Evolutionary conservation across 345 rosid genomes (phyloP), one percentile per base, ranked within the genome.

Genomic region (Fremontodendron californicum): DNA sequence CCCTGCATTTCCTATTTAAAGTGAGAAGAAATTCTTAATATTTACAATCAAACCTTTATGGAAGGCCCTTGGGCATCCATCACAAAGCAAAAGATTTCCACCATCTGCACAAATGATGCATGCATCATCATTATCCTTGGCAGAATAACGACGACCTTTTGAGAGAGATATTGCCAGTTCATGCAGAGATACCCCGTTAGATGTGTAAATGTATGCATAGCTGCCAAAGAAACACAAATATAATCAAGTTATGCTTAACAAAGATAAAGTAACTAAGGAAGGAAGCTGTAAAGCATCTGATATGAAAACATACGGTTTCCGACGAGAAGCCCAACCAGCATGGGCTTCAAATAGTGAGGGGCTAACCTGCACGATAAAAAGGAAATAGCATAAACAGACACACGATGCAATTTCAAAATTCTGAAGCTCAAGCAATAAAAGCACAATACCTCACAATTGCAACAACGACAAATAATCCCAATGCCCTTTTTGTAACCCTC

Each of bases 281-380:
- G 9, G 46, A 71, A 70, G 35, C 49, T 31, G 15, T 23, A 74
- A 74, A 39, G 21, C 2, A 54, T 52, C 23, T 63, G 66, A 64
- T 23, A 40, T 27, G 9, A 55, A 60, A 52, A 85, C 94, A 89
- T 83, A 96, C 99, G 97, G 97, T 86, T 96, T 93, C 82, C 89
- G 88, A 75, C 98, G 97, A 52, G 99, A 87, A 75, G 97, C 90
- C 97, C 98, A 91, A 81, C 99, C 99, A 83, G 99, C 99, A 91
- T 96, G 99, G 83, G 91, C 94, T 89, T 96, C 99, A 81, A 96
- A 96, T 66, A 85, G 88, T 52, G 99, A 93, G 46, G 99, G 91
- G 86, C 99, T 96, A 83, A 96, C 94, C 99, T 96, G 90, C 81
- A 74, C 78, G 60, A 33, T 78, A 77, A 74, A 78, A 61, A 42